Conservation (phyloP, 129 eudicot species). For the Saussurea involucrata region DNA sequence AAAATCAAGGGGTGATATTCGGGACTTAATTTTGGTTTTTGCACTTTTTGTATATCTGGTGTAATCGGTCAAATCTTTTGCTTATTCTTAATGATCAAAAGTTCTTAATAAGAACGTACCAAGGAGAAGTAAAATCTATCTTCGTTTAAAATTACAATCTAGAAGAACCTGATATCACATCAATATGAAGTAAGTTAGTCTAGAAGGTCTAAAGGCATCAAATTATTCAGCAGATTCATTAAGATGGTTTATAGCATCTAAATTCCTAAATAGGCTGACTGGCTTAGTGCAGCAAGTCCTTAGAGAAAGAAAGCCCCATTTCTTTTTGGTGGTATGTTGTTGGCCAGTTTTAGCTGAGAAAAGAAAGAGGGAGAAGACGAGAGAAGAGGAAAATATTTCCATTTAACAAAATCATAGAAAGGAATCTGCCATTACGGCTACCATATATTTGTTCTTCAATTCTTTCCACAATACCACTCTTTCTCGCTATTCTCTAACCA, state of each 20-base stretch:
- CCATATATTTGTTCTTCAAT: neutral
- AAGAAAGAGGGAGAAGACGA: neutral
- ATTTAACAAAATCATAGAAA: neutral
- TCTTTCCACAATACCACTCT: neutral
- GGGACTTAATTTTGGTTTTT: no score
- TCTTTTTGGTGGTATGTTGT: neutral
- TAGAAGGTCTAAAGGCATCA: neutral
- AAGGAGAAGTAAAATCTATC: neutral
- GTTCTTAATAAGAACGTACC: neutral
- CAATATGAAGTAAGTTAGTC: neutral
- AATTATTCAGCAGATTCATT: neutral
- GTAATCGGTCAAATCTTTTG: neutral
- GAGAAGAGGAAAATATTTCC: neutral
- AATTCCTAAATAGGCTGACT: neutral
- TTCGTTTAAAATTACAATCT: neutral
- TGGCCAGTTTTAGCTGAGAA: neutral
- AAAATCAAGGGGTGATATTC: neutral
- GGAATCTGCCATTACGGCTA: neutral
- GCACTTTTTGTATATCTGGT: neutral
- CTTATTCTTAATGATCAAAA: neutral
- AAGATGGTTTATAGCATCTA: neutral
- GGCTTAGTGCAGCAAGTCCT: neutral
- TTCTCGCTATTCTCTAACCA: neutral
- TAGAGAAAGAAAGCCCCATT: neutral
- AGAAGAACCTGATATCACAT: constrained; percentile 1